Evolutionary conservation across 164 flowering plant genomes (phyloP), one percentile per base, ranked within the genome.

Genomic region (Liquidambar formosana): DNA sequence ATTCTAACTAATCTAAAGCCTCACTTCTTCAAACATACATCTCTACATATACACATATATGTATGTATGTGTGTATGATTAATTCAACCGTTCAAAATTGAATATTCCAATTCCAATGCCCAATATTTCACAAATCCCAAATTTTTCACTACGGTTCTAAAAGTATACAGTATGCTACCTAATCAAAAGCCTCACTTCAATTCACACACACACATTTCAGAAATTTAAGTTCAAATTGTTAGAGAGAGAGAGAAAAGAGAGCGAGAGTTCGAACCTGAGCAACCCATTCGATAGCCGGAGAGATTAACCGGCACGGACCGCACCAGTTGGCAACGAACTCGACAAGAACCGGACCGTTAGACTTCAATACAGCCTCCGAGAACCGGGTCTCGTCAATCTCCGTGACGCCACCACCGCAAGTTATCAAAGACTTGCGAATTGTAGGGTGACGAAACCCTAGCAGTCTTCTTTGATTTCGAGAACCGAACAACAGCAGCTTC

Each of bases 301-400:
- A 54, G 52, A 92, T 84, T 61, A 92, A 75, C 11, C 89, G 87
- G 73, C 97, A 92, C 14, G 97, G 95, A n/a, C 97, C 95, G 28
- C 97, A 92, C 97, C 95, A 92, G 38, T 63, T 79, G 27, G 97
- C 97, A 2, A 90, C 86, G 78, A 92, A 92, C 78, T 92, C 97
- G 2, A 92, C 97, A 0, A 92, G 89, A 56, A 92, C 93, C 6
- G 93, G 93, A 21, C 82, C 73, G 59, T 87, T 87, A 15, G 95
- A 81, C 73, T 76, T 71, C 85, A 90, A 66, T 2, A 90, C 93
- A 57, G 73, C 59, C 18, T 84, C 90, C 23, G 66, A 9, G 69
- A 92, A 92, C 77, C 88, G 81, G 13, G 43, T 70, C 67, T 89
- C 86, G 25, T 75, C 66, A 28, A 89, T 89, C 75, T 78, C 84